A percentile compares a stretch with the other conserved stretches of the same genome.
Evolutionary conservation across 2,329 filamentous ascomycete species (phyloP).

Genomic region (Claviceps cyperi): DNA sequence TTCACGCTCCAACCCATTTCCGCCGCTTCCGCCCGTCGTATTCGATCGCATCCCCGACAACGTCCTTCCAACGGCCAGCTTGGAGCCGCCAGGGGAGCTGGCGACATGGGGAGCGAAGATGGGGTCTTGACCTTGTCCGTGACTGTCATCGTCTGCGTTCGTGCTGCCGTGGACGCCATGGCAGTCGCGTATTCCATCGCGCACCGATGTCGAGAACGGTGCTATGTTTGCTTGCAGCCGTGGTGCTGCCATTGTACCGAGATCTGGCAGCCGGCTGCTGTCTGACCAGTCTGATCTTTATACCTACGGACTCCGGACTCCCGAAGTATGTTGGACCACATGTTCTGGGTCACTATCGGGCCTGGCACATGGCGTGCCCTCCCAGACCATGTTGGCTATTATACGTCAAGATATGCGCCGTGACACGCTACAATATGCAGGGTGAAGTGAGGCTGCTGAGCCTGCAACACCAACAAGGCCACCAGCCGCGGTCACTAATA

Average conservation of each 20-base stretch:
- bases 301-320: too few relatives aligned
- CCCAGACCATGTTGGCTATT: neutral
- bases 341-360: neutral
- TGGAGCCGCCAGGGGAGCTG: neutral
- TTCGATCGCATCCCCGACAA: slow-evolving; percentile 5
- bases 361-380: neutral
- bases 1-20: neutral
- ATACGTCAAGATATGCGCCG: neutral
- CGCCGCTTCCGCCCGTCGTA: slow-evolving; percentile 2
- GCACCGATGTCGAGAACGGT: too few relatives aligned
- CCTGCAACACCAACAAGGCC: neutral
- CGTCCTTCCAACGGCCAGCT: slow-evolving; percentile 1
- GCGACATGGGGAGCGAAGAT: neutral
- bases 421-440: too few relatives aligned
- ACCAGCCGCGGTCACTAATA: neutral
- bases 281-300: too few relatives aligned
- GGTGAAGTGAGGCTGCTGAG: neutral
- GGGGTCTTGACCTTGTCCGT: neutral
- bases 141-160: neutral
- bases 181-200: too few relatives aligned
- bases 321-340: too few relatives aligned
- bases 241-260: neutral
- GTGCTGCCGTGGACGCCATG: neutral
- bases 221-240: neutral
- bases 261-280: neutral